Conservation (phyloP, 225 moss, liverwort and hornwort species). For the Climacium dendroides region DNA sequence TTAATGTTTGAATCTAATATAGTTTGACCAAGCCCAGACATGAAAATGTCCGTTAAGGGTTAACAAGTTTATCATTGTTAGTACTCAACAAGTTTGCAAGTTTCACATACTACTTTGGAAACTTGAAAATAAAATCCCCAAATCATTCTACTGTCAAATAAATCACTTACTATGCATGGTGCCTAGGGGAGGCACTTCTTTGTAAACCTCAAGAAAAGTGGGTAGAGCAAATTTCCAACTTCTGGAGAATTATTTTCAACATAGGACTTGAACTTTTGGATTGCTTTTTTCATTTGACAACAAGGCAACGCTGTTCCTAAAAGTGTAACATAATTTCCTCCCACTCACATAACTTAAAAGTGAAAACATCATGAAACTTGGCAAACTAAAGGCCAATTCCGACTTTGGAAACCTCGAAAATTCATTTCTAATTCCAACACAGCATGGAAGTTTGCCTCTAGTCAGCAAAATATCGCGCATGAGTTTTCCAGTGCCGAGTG, state of each 20-base stretch:
- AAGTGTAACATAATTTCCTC: neutral
- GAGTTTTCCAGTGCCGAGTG: neutral
- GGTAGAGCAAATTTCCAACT: neutral
- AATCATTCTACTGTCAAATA: neutral
- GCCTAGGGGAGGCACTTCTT: rapidly evolving
- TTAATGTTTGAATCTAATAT: too few species aligned
- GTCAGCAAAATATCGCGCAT: neutral
- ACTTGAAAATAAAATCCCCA: neutral
- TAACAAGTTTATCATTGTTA: too few species aligned
- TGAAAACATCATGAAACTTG: neutral
- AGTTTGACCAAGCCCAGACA: too few species aligned
- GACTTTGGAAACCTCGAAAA: neutral
- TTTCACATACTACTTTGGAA: neutral
- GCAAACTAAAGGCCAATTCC: neutral
- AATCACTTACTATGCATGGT: neutral
- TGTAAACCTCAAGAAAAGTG: neutral
- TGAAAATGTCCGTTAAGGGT: too few species aligned
- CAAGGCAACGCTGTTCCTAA: neutral
- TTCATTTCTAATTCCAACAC: neutral
- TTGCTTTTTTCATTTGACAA: neutral
- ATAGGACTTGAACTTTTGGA: neutral
- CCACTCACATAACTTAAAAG: neutral
- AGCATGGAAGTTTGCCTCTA: neutral
- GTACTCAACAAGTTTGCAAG: neutral
- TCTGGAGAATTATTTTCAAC: neutral